These are phyloP conservation scores for Taphrina deformans DNA, from an alignment of 1,139 yeast species.

Conservation along the genomic window DNA sequence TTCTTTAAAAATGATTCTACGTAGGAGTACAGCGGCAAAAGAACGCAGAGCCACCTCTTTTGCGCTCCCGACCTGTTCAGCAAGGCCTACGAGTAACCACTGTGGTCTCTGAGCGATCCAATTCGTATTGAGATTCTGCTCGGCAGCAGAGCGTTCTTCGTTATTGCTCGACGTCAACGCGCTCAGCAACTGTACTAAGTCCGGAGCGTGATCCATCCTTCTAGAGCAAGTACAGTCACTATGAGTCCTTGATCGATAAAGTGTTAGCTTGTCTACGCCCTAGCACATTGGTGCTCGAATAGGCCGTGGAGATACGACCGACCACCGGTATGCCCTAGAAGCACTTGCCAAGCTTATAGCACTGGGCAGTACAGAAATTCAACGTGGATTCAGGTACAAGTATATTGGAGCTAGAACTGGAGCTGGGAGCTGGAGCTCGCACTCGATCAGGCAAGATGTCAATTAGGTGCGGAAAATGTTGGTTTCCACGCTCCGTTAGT, in stretches of 20 bases:
- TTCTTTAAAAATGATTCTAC: slow-evolving; percentile 77
- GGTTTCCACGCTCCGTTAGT: no score
- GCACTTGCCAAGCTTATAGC: no score
- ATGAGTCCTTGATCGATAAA: background rate
- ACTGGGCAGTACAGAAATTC: no score
- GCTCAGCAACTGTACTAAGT: slow-evolving; percentile 59
- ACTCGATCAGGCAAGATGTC: background rate
- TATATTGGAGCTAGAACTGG: background rate
- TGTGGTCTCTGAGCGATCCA: slow-evolving; percentile 68
- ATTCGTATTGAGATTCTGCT: slow-evolving; percentile 64
- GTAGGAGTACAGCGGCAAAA: slow-evolving; percentile 81
- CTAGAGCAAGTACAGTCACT: background rate
- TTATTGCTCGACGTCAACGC: slow-evolving; percentile 81
- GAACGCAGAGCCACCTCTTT: slow-evolving; percentile 48
- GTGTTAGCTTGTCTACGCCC: no score
- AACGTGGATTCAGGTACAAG: background rate
- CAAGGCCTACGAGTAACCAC: slow-evolving; percentile 70
- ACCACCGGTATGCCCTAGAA: no score
- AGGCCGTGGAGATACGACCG: no score
- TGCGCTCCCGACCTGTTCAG: slow-evolving; percentile 64
- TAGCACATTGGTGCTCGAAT: background rate
- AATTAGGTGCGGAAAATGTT: background rate
- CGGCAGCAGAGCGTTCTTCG: slow-evolving; percentile 71
- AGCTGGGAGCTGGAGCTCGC: background rate
- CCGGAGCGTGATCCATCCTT: slow-evolving; percentile 48